Percentiles rank a stretch among this genome's conserved stretches.
Evolutionary conservation across 352 stramenopile species (phyloP).

Genomic region (Globisporangium spinosum): DNA sequence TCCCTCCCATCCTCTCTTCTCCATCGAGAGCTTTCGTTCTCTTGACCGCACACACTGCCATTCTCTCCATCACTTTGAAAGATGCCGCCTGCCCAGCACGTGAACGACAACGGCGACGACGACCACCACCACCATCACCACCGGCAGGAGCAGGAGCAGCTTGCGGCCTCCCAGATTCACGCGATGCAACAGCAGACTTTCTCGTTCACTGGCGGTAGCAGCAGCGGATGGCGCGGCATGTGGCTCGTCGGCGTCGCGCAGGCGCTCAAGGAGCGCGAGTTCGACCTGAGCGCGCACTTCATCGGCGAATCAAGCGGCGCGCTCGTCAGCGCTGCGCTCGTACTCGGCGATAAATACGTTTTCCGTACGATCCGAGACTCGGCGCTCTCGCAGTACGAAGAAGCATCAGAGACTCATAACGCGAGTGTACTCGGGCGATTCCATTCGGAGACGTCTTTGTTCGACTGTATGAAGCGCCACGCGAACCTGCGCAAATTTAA

Average conservation of each 20-base stretch:
- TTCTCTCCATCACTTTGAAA: conserved; percentile 5
- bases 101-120: background rate
- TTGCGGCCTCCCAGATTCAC: background rate
- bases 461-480: conserved; percentile 33
- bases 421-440: conserved; percentile 29
- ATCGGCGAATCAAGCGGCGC: conserved; percentile 44
- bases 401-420: conserved; percentile 21
- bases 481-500: conserved; percentile 25
- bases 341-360: conserved; percentile 27
- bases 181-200: conserved; percentile 21
- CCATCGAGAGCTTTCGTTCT: background rate
- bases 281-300: conserved; percentile 36
- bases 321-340: conserved; percentile 39
- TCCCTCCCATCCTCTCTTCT: background rate
- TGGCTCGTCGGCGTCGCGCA: conserved; percentile 61
- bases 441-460: conserved; percentile 49
- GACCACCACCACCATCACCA: background rate
- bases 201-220: conserved; percentile 33
- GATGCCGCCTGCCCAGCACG: background rate
- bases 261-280: conserved; percentile 38
- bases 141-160: background rate
- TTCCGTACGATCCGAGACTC: conserved; percentile 45
- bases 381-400: conserved; percentile 32
- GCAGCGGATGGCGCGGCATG: conserved; percentile 51
- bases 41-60: background rate